Evolutionary conservation across 148 eudicot genomes (phyloP).

Genomic region (Cornus controversa): DNA sequence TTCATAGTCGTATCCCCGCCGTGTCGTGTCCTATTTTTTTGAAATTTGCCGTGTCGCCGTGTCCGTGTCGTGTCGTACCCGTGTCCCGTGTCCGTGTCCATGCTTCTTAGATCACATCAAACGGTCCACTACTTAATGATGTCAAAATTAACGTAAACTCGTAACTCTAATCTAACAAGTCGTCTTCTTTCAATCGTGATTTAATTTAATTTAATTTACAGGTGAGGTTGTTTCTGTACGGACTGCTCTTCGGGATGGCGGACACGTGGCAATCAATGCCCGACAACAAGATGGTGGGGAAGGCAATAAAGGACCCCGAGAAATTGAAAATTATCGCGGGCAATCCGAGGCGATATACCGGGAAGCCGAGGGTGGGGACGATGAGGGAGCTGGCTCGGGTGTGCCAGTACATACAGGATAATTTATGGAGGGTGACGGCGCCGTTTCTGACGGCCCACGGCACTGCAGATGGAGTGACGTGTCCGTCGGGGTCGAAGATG

Average conservation of each 20-base stretch:
- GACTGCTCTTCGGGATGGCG: conserved; percentile 41
- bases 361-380: conserved; percentile 42
- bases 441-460: conserved; percentile 64
- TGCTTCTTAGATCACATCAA: too few species aligned
- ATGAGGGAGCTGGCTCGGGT: conserved; percentile 41
- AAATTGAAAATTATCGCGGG: conserved; percentile 42
- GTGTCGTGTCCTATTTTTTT: too few species aligned
- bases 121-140: too few species aligned
- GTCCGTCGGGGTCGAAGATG: conserved; percentile 53
- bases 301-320: conserved; percentile 41
- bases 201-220: neutral
- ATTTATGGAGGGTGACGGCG: conserved; percentile 52
- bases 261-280: conserved; percentile 48
- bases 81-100: too few species aligned
- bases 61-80: too few species aligned
- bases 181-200: too few species aligned
- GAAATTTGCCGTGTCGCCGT: too few species aligned
- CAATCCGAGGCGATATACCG: conserved; percentile 38
- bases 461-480: conserved; percentile 54
- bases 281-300: conserved; percentile 50
- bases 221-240: conserved; percentile 34
- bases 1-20: too few species aligned
- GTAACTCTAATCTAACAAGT: too few species aligned
- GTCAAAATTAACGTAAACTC: too few species aligned
- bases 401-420: conserved; percentile 44